Percentiles rank a stretch among this genome's conserved stretches.
Conservation (phyloP, 2,329 filamentous ascomycete species). For the Exserohilum rostratum region DNA sequence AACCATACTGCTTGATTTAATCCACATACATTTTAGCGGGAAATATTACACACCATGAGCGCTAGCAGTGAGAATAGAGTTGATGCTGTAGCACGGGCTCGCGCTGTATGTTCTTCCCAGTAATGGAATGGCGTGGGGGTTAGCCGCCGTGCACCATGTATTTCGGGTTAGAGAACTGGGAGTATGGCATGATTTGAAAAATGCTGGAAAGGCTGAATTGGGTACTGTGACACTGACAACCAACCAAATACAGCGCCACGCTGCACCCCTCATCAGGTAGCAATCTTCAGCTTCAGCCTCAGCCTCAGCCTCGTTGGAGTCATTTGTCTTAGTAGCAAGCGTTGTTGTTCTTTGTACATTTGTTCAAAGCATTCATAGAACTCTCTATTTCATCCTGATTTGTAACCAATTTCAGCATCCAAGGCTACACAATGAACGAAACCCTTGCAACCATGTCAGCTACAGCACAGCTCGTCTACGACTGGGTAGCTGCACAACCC, state of each 20-base stretch:
- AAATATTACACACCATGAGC: neutral
- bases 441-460: neutral
- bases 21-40: neutral
- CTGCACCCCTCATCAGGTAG: neutral
- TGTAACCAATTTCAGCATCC: neutral
- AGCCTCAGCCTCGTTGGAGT: too few species aligned
- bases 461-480: conserved; percentile 12
- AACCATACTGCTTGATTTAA: neutral
- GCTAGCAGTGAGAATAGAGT: neutral
- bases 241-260: conserved; percentile 9
- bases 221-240: neutral
- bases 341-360: too few species aligned
- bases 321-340: too few species aligned
- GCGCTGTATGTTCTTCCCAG: neutral
- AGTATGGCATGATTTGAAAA: neutral
- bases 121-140: neutral
- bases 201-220: neutral
- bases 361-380: too few species aligned
- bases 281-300: neutral
- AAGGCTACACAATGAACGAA: neutral
- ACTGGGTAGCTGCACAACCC: conserved; percentile 24
- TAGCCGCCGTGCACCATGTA: neutral
- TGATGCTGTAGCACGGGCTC: neutral
- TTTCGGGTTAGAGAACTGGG: neutral
- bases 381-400: neutral